Evolutionary conservation across 257 asterid species (phyloP), one percentile per base, ranked within the genome.

Genomic region (Solanum habrochaites): DNA sequence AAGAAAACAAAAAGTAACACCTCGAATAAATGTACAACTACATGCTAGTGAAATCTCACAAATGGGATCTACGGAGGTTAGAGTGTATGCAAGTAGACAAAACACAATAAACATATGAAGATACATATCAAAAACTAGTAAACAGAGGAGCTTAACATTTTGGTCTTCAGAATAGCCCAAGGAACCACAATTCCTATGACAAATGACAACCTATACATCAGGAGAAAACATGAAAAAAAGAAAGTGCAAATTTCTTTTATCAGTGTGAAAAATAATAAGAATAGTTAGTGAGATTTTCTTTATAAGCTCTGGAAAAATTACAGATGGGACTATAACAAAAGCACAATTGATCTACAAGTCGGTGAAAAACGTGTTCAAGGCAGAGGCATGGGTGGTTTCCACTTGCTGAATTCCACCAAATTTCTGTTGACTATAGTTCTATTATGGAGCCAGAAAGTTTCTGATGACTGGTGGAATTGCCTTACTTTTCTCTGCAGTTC

Each of bases 371-470:
- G 20, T 58, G 45, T 71, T 88, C 92, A 96, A 87, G 98, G 99
- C 91, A 96, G 88, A 58, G 93, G 94, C 95, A 94, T 86, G 27
- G 98, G 98, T 20, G 90, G 94, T 80, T 88, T 93, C 99, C 98
- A 97, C 88, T 89, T 93, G 86, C 89, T 90, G 92, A 97, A 97
- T 87, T 93, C 99, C 35, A 92, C 89, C 87, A 96, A 90, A 91
- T 95, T 93, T 86, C 99, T 89, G 64, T 91, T 92, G 39, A 97
- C 93, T 56, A 93, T 85, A 52, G 98, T 93, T 88, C 95, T 92
- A 77, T 97, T 94, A 85, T 95, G 99, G 91, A 97, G 88, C 99
- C 99, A 97, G 91, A 97, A 97, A 20, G 99, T 95, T 88, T 95
- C 99, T 1, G 93, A 86, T 60, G 99, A 96, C 83, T 97, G 98